phyloP scores from a whole-genome alignment of 306 rosid genomes.

The Acmispon strigosus region DNA sequence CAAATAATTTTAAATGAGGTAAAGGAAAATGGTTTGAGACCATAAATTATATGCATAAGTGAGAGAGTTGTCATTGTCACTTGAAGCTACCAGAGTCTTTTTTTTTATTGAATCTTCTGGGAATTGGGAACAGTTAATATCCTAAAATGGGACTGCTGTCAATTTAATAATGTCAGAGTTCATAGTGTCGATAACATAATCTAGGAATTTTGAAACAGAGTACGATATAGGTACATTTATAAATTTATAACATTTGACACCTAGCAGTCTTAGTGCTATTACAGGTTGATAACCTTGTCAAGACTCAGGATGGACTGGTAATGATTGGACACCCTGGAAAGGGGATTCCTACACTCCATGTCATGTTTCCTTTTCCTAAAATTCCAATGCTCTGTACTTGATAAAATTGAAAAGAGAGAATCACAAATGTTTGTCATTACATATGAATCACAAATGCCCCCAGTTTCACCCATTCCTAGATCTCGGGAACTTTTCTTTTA shows the following conservation, averaged over 20 bases:
- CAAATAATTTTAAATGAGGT: neutral
- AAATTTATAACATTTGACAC: neutral
- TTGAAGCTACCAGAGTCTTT: neutral
- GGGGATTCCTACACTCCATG: neutral
- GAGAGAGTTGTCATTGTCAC: neutral
- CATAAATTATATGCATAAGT: neutral
- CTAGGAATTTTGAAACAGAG: neutral
- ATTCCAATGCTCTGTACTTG: neutral
- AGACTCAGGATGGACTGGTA: neutral
- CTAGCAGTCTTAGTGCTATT: slow-evolving; percentile 7
- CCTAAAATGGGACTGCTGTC: neutral
- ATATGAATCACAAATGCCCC: neutral
- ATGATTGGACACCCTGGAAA: neutral
- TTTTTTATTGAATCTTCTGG: neutral
- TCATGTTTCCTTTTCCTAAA: neutral
- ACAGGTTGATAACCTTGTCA: neutral
- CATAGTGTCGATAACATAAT: neutral
- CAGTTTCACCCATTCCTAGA: neutral
- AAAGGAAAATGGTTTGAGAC: neutral
- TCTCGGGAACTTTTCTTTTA: neutral
- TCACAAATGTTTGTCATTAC: neutral
- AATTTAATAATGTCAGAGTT: neutral
- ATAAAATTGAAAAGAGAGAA: neutral
- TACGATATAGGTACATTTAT: neutral
- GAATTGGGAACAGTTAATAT: neutral